Conservation (phyloP, 208 protist species). For the Trypanosoma theileri region DNA sequence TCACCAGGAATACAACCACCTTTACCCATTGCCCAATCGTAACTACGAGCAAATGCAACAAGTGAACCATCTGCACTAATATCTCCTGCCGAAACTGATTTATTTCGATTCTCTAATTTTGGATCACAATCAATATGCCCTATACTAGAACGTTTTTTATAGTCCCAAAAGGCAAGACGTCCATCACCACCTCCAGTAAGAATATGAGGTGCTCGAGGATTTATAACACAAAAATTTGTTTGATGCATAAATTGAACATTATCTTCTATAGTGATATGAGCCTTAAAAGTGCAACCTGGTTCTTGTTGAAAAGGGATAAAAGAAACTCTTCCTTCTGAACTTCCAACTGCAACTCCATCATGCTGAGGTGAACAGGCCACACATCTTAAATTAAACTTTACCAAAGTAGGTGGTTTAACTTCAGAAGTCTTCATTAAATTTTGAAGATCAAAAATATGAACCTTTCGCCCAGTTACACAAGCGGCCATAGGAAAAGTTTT, state of each 20-base stretch:
- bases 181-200: conserved; percentile 79
- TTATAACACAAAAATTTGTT: conserved; percentile 75
- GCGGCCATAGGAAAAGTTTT: conserved; percentile 58
- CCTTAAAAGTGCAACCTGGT: conserved; percentile 66
- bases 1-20: conserved; percentile 37
- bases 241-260: conserved; percentile 51
- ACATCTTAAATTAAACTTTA: conserved; percentile 72
- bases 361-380: conserved; percentile 63
- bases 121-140: conserved; percentile 32
- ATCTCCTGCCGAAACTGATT: conserved; percentile 77
- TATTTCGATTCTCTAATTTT: conserved; percentile 38
- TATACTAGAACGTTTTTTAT: conserved; percentile 36
- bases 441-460: conserved; percentile 67
- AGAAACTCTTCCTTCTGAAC: conserved; percentile 72
- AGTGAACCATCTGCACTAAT: conserved; percentile 58
- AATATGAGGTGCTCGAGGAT: conserved; percentile 41
- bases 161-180: conserved; percentile 43
- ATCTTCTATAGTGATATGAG: conserved; percentile 47
- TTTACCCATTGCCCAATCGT: conserved; percentile 86
- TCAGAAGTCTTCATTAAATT: conserved; percentile 56
- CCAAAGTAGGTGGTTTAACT: conserved; percentile 43
- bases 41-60: conserved; percentile 77
- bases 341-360: conserved; percentile 65
- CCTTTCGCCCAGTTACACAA: conserved; percentile 58
- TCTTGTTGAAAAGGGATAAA: conserved; percentile 46